Base-by-base conservation (phyloP, 257 asterid genomes). In the Solanum chiquidenum region DNA sequence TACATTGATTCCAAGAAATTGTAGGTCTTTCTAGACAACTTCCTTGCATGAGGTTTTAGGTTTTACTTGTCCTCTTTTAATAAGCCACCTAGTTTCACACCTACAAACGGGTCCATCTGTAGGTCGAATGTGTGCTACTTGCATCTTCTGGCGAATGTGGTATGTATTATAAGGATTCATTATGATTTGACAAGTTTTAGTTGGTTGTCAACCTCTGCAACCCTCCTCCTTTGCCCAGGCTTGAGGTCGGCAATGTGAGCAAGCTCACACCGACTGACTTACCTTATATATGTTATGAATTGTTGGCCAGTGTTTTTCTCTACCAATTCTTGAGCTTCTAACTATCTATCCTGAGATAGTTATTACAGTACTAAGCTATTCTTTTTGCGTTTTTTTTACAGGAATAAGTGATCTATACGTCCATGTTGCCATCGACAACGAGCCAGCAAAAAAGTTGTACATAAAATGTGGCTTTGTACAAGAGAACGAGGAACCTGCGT, bases 401-500 rank as follows among this genome's bases (percentile, higher is more conserved):
- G 99, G 98, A 84, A 94, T 95, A 86, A 97, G 98, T 86, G 98
- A 97, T 92, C 87, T 97, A 89, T 97, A 97, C 46, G 98, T 97
- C 80, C 98, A 95, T 23, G 99, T 95, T 87, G 98, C 99, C 27
- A 93, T 93, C 90, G 95, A 97, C 83, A 97, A 97, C 42, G 97
- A 92, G 89, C 90, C 98, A 40, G 98, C 99, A 16, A 93, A 92
- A 91, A 95, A 93, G 85, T 92, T 97, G 62, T 97, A 97, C 94
- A 25, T 89, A 83, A 97, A 97, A 90, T 90, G 98, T 89, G 98
- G 98, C 62, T 97, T 97, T 90, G 90, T 91, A n/a, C 55, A 83
- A 0, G 98, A 97, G 93, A 95, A 93, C 1, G 99, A 97, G 23
- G 99, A 97, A 89, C 98, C 98, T 75, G 97, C 99, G 6, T 95